Base-by-base conservation (phyloP, 805 yeast genomes). In the Candida stauntonica region DNA sequence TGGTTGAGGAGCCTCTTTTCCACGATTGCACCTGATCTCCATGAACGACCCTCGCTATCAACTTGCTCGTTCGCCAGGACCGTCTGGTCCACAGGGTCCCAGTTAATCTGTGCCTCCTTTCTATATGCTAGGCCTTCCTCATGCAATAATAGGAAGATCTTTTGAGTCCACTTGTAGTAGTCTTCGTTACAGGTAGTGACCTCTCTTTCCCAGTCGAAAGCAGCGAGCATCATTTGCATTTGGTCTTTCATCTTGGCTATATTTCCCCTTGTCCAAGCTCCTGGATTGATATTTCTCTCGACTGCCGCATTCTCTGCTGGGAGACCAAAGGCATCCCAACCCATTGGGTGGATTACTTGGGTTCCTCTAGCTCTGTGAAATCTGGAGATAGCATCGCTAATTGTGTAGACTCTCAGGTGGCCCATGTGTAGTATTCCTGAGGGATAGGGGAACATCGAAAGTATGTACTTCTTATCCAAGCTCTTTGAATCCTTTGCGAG, bases 281-380 rank as follows among this genome's bases (percentile, higher is more conserved):
- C 74, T 0, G 99, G 97, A 45, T 77, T 77, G 11, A 86, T 70
- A 1, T 78, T 77, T 45, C 95, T 65, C 58, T 89, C 96, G 21
- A 87, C 80, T 0, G 99, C 99, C 0, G 99, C 99, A 60, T 93
- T 93, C 58, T 93, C 99, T 1, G 99, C 99, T 0, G 99, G 99
- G 19, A 93, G 67, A 1, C 99, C 99, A 69, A 93, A 93, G 0
- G 98, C 95, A 67, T 93, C 99, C 97, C 97, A 93, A 0, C 99
- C 99, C 95, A 93, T 89, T 0, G 98, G 97, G 57, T 93, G 96
- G 2, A 91, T 68, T 12, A 91, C 96, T 27, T 79, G 64, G 49
- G 70, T 73, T 1, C 96, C 96, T 35, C 73, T 75, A 62, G 86
- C 72, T 46, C 93, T 68, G 47, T 86, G 75, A 59, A 75, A 91